phyloP scores from a whole-genome alignment of 768 basidiomycete species.

The Panaeolus cyanescens region DNA sequence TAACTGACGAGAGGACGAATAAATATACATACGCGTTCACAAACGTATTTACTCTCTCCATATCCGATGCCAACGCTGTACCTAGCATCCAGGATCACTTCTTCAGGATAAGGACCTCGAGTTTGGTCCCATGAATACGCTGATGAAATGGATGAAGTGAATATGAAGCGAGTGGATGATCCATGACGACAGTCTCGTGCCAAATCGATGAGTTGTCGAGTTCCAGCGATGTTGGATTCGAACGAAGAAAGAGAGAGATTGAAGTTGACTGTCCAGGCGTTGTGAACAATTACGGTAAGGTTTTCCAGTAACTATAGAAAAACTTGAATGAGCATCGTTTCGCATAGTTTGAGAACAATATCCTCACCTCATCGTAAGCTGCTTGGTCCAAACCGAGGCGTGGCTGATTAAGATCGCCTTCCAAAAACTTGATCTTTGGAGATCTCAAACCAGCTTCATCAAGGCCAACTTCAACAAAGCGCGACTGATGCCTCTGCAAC shows the following conservation, averaged over 20 bases:
- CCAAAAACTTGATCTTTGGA: conserved; percentile 34
- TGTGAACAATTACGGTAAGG: conserved; percentile 42
- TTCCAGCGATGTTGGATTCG: conserved; percentile 41
- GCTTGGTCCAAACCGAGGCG: conserved; percentile 26
- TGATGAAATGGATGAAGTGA: conserved; percentile 34
- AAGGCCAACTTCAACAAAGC: conserved; percentile 35
- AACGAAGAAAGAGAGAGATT: conserved; percentile 44
- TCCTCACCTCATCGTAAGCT: conserved; percentile 30
- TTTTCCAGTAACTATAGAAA: conserved; percentile 24
- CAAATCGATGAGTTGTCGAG: conserved; percentile 41
- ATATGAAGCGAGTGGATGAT: conserved; percentile 35
- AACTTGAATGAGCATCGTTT: neutral
- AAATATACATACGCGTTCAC: conserved; percentile 31
- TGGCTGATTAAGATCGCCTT: conserved; percentile 32
- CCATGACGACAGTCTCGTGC: conserved; percentile 28
- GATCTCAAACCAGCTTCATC: conserved; percentile 27
- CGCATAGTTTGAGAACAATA: neutral
- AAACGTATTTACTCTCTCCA: conserved; percentile 34
- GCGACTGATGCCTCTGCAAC: conserved; percentile 25
- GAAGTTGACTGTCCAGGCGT: conserved; percentile 52
- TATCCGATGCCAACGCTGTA: conserved; percentile 31
- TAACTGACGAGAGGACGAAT: neutral
- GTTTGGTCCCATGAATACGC: conserved; percentile 29
- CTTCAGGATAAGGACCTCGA: conserved; percentile 33
- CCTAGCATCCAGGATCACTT: conserved; percentile 23